Percentiles rank a stretch among this genome's conserved stretches.
Evolutionary conservation across 768 basidiomycete genomes (phyloP).

Genomic region (Hemileccinum rubropunctum): DNA sequence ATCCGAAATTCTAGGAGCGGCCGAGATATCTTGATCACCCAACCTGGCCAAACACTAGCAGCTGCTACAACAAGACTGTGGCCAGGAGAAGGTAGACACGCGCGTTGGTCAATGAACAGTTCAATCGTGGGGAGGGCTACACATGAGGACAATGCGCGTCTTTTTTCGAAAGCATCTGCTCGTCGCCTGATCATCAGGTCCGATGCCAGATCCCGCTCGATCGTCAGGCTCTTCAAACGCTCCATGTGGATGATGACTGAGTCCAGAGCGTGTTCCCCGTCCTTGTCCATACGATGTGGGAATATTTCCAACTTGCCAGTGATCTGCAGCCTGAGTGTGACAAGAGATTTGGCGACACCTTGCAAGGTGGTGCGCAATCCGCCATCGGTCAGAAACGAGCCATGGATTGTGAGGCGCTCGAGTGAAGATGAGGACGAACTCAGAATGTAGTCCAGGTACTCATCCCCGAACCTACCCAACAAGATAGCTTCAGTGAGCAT

Average conservation of each 20-base stretch:
- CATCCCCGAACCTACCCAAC: not conserved
- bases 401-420: not conserved
- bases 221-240: not conserved
- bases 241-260: not conserved
- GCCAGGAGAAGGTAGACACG: not conserved
- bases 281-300: not conserved
- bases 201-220: not conserved
- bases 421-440: not conserved
- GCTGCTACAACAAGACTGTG: not conserved
- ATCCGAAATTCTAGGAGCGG: too few species aligned
- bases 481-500: not conserved
- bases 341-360: not conserved
- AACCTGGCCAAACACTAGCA: not conserved
- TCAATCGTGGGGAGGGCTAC: not conserved
- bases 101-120: not conserved
- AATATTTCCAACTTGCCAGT: not conserved
- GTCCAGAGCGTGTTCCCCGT: not conserved
- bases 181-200: not conserved
- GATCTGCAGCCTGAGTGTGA: not conserved
- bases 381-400: not conserved
- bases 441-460: not conserved
- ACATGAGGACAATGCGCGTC: not conserved
- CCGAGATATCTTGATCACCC: not conserved
- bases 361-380: not conserved
- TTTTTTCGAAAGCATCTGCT: not conserved